phyloP scores from a whole-genome alignment of 805 yeast species.

The Saccharomycopsis fermentans region DNA sequence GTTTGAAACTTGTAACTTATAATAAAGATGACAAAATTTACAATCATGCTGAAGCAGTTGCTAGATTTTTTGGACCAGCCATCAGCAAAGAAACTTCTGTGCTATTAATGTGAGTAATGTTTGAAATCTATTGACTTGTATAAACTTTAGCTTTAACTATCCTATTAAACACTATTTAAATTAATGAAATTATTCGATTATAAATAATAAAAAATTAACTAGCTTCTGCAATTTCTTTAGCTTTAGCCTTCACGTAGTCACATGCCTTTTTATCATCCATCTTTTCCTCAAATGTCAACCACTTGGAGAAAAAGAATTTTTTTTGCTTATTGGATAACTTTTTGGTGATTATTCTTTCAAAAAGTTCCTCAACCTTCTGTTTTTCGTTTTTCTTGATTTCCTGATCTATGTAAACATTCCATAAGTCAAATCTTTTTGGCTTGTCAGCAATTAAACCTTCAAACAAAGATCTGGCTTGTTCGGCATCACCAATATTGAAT shows the following conservation, averaged over 20 bases:
- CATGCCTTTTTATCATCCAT: constrained; percentile 56
- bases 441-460: constrained; percentile 87
- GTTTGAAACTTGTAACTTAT: not conserved
- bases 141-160: too few relatives aligned
- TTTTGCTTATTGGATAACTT: constrained; percentile 83
- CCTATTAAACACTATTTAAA: too few relatives aligned
- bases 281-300: constrained; percentile 75
- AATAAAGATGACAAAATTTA: not conserved
- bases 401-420: constrained; percentile 94
- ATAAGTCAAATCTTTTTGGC: constrained; percentile 83
- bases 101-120: not conserved
- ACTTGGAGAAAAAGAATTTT: constrained; percentile 85
- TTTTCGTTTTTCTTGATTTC: constrained; percentile 68
- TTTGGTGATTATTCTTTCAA: constrained; percentile 62
- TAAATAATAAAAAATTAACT: not conserved
- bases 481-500: constrained; percentile 78
- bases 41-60: not conserved
- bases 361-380: constrained; percentile 61
- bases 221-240: constrained; percentile 28
- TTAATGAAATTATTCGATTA: not conserved
- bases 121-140: too few relatives aligned
- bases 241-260: constrained; percentile 84
- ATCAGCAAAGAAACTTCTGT: not conserved
- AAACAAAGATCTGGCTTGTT: constrained; percentile 88
- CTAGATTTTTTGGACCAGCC: not conserved